Percentiles rank a stretch among this genome's conserved stretches.
These are phyloP conservation scores for Metarhizium sp. DNA, from an alignment of 2,329 filamentous ascomycete genomes.

Conservation along the genomic window DNA sequence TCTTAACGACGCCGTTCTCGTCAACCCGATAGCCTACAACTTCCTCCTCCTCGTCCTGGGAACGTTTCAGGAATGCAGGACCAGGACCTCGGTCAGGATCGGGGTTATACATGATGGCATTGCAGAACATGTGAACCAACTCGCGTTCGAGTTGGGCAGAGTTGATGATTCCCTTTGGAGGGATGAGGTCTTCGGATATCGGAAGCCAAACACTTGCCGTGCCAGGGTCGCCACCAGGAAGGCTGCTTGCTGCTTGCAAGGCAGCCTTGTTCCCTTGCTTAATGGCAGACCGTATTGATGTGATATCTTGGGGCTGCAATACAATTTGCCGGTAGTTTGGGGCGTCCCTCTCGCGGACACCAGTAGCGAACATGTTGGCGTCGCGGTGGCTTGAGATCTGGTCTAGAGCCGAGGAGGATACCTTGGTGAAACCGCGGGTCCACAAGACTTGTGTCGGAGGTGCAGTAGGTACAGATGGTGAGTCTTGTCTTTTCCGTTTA, in stretches of 20 bases:
- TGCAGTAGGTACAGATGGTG: constrained; percentile 34
- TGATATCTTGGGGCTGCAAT: constrained; percentile 66
- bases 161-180: constrained; percentile 87
- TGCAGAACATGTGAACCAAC: constrained; percentile 92
- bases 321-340: constrained; percentile 69
- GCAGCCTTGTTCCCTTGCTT: constrained; percentile 62
- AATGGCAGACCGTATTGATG: constrained; percentile 67
- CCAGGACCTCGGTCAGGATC: constrained; percentile 66
- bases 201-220: constrained; percentile 54
- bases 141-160: constrained; percentile 87
- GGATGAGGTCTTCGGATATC: constrained; percentile 66
- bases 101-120: constrained; percentile 97
- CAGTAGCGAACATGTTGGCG: constrained; percentile 70
- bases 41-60: constrained; percentile 34
- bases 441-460: constrained; percentile 62
- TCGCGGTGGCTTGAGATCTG: constrained; percentile 69
- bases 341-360: constrained; percentile 64
- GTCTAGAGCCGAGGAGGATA: constrained; percentile 63
- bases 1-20: constrained; percentile 79
- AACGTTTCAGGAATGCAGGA: constrained; percentile 43
- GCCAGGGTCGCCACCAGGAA: constrained; percentile 50
- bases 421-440: constrained; percentile 66
- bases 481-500: constrained; percentile 51
- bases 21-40: constrained; percentile 56
- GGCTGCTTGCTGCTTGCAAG: constrained; percentile 47